Base-by-base conservation (phyloP, 2,329 filamentous ascomycete genomes). In the Colletotrichum gigasporum region DNA sequence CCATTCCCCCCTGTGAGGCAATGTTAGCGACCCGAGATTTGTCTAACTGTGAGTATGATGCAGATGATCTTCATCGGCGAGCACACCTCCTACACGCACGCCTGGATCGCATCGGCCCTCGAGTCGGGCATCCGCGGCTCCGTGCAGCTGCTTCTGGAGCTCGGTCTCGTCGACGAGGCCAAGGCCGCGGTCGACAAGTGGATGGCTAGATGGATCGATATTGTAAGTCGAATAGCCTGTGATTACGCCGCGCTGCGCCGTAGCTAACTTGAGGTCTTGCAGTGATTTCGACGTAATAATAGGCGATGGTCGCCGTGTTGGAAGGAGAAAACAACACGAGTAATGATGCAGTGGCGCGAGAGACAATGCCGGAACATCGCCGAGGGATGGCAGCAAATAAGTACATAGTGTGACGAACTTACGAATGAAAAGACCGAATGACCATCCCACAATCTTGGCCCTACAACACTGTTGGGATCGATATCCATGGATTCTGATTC, bases 31-130 rank as follows among this genome's bases (percentile, higher is more conserved):
- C 30, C 20, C 5, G 20, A 11, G 30, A 45, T 14, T n/a, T 7
- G 18, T 12, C 41, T 44, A 24, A 44, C 20, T 3, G 4, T 4
- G 41, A 1, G 10, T 3, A 3, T 4, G 41, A 1, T 39, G n/a
- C 53, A 84, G 76, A 88, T 89, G n/a, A 86, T 92, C 32, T 91
- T 91, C 63, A 79, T 90, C 5, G 87, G 87, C 2, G 90, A 92
- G 73, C 89, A 92, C 71, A 91, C 90, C 0, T 86, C 84, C 6
- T 91, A 89, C 71, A 93, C 90, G 0, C 90, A 92, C 71, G 89
- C 88, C 1, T 92, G 89, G 89, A 90, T 91, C 51, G 84, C 85
- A 30, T 87, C 84, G 3, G 90, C 90, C 1, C 76, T 92, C 4
- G 90, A 92, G 71, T 90, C 86, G 10, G 89, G 87, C 0, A 85